Evolutionary conservation across 306 rosid species (phyloP), one percentile per base, ranked within the genome.

Genomic region (Aeschynomene evenia): DNA sequence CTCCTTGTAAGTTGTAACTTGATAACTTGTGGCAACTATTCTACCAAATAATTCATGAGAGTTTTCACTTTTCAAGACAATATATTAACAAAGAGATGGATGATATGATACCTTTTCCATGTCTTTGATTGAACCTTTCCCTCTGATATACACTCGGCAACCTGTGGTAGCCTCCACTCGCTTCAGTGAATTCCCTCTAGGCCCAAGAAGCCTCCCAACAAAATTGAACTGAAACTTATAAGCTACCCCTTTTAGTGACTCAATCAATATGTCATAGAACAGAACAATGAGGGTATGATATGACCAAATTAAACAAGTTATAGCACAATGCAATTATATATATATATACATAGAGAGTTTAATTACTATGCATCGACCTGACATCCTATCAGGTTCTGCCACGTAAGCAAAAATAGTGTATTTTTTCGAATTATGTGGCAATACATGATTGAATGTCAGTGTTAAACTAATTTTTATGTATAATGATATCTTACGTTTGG

Each of bases 101-200:
- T n/a, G n/a, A n/a, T n/a, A n/a, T n/a, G 22, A 42, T 75, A 84
- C 89, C 86, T 85, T 81, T 15, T 85, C 86, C 14, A 40, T 55
- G 66, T 85, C 86, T 76, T 81, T 84, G 39, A 81, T 79, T 31
- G 89, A 85, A 70, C 89, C 89, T 58, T 72, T 78, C 22, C 89
- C 89, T 85, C 89, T 76, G 68, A 85, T 81, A 59, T 15, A 85
- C 43, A 85, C 89, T 20, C 89, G 89, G 36, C 89, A 85, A 75
- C 89, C 89, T 1, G 89, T 85, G 29, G 82, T 78, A 72, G 84
- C 89, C 62, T 85, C 89, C 36, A 85, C 89, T 70, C 86, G 75
- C 82, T 79, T 85, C 21, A 85, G 68, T 14, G 89, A 85, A 68
- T 85, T 85, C 51, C 89, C 89, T 54, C 89, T 79, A 3, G 89